Base-by-base conservation (phyloP, 371 early-diverging fungal species). In the Mortierella sp. region DNA sequence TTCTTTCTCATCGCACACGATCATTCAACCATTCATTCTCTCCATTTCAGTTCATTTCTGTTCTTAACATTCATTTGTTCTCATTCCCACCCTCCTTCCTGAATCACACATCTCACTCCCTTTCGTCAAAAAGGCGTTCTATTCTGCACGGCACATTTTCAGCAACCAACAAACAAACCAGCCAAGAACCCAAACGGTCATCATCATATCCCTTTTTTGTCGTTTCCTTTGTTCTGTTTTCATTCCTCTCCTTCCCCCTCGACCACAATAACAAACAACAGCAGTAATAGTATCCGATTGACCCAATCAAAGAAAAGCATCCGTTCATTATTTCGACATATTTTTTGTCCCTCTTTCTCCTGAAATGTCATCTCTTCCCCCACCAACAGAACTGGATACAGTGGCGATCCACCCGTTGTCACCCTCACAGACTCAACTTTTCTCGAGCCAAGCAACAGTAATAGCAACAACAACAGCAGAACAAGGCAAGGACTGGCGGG, bases 331-430 rank as follows among this genome's bases (percentile, higher is more conserved):
- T 14, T 50, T 50, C 60, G 6, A 58, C 9, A 60, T 60, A 14
- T 28, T 60, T 5, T 50, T 26, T 16, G 63, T 63, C 63, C 31
- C 14, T 34, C 21, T 38, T 38, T 9, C 42, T 19, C 42, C 68
- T 21, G 21, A 38, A 9, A 68, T 42, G 42, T 2, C 21, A 10
- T 68, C n/a, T 21, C 24, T 24, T 24, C 42, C 68, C 11, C 68
- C 21, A 9, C 68, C 68, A 68, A 68, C 68, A 68, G 24, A 68
- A 9, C 42, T 24, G 24, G 68, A 68, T 21, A 68, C 68, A 68
- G 68, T 68, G 38, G 24, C 68, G 44, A 38, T 68, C 10, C 68
- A 68, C n/a, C 38, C 68, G 8, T 68, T 68, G 68, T 38, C 24
- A 38, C 24, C 24, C 42, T 42, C 68, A 9, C 68, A 68, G 19